Evolutionary conservation across 2,329 filamentous ascomycete genomes (phyloP).

Genomic region (Madurella fahalii): DNA sequence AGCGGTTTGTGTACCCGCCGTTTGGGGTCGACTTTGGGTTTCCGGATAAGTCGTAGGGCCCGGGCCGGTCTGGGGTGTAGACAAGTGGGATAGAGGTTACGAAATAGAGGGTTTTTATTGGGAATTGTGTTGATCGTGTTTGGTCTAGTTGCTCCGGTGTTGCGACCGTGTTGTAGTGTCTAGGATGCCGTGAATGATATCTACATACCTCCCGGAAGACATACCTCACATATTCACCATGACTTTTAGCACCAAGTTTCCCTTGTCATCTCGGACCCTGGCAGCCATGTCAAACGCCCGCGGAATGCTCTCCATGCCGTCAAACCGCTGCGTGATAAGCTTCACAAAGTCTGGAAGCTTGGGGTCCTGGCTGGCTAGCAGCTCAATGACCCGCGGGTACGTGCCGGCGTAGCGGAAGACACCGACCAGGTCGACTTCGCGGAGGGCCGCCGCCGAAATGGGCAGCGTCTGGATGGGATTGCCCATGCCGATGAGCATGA

Average conservation of each 20-base stretch:
- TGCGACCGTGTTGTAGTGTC: too few species aligned
- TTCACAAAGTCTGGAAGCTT: constrained; percentile 61
- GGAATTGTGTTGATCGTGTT: neutral
- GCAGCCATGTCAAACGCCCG: constrained; percentile 70
- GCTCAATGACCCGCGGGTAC: constrained; percentile 54
- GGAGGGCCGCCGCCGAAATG: constrained; percentile 62
- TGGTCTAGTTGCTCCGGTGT: too few species aligned
- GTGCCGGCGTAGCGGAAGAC: constrained; percentile 74
- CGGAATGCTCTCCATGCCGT: constrained; percentile 58
- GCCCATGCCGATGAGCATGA: constrained; percentile 71
- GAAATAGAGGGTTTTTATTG: neutral
- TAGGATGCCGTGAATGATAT: too few species aligned
- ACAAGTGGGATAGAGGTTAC: constrained; percentile 1
- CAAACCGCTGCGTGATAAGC: constrained; percentile 67
- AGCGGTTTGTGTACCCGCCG: constrained; percentile 64
- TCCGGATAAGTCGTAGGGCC: constrained; percentile 54
- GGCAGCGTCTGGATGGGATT: constrained; percentile 66
- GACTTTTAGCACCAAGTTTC: constrained; percentile 71
- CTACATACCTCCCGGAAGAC: neutral
- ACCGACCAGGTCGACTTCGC: constrained; percentile 67
- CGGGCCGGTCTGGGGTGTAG: neutral
- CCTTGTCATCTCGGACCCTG: constrained; percentile 64
- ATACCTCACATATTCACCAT: constrained; percentile 12
- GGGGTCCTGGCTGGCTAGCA: constrained; percentile 45
- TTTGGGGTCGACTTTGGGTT: constrained; percentile 68